phyloP scores from a whole-genome alignment of 192 early-diverging fungal genomes.

The Coemansia sp. region DNA sequence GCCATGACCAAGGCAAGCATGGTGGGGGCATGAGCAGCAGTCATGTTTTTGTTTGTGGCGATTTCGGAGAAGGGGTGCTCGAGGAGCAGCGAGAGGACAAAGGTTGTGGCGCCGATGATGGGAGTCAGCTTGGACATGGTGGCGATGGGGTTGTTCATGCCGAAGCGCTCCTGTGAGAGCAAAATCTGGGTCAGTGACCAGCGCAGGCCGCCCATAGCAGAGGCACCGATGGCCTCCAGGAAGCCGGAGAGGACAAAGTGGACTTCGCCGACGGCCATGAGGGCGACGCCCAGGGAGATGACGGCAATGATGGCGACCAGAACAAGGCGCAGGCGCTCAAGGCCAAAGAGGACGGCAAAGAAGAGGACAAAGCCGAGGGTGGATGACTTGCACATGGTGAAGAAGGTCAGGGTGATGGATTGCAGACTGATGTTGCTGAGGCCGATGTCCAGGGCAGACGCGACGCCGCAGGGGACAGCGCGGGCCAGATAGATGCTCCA shows the following conservation, averaged over 20 bases:
- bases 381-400: constrained; percentile 87
- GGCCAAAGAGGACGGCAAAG: constrained; percentile 86
- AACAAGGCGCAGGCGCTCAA: constrained; percentile 74
- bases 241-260: constrained; percentile 78
- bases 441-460: constrained; percentile 89
- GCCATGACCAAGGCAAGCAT: constrained; percentile 54
- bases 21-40: constrained; percentile 10
- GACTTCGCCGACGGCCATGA: constrained; percentile 87
- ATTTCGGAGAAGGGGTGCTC: constrained; percentile 58
- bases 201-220: constrained; percentile 82
- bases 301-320: constrained; percentile 73
- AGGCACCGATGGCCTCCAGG: constrained; percentile 73
- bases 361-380: constrained; percentile 76
- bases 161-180: constrained; percentile 68
- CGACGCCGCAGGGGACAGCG: constrained; percentile 83
- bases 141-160: constrained; percentile 86
- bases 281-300: constrained; percentile 77
- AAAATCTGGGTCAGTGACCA: constrained; percentile 90
- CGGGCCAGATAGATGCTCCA: constrained; percentile 63
- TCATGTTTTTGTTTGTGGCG: constrained; percentile 32
- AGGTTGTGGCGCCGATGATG: constrained; percentile 67
- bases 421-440: constrained; percentile 84
- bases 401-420: constrained; percentile 88
- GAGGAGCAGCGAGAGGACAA: constrained; percentile 62
- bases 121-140: constrained; percentile 84